Percentiles rank a stretch among this genome's conserved stretches.
These are phyloP conservation scores for Trichoderma sp. DNA, from an alignment of 2,329 filamentous ascomycete species.

Conservation along the genomic window DNA sequence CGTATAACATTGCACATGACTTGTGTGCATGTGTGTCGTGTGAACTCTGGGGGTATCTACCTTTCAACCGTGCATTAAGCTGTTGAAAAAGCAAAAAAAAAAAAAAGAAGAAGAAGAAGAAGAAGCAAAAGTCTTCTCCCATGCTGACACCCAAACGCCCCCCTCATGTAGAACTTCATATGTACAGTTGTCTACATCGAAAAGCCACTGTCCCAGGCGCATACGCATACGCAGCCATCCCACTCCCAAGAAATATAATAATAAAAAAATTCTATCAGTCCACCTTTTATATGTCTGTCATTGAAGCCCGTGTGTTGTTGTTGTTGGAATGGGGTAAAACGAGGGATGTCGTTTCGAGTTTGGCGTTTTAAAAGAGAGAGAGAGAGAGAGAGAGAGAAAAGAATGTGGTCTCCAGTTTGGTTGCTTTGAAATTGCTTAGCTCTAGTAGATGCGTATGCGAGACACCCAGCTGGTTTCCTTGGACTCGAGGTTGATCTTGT, in stretches of 20 bases:
- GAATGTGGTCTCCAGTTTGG: background rate
- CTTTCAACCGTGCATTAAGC: background rate
- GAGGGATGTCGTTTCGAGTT: background rate
- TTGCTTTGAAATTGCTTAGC: background rate
- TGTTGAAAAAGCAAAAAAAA: background rate
- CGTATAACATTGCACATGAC: background rate
- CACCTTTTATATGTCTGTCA: background rate
- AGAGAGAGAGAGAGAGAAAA: too few relatives aligned
- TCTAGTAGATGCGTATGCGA: constrained; percentile 70
- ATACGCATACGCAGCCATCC: background rate
- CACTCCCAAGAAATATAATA: background rate
- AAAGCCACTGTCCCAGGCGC: background rate
- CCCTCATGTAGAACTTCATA: background rate
- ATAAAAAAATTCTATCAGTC: background rate
- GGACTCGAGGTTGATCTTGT: constrained; percentile 85
- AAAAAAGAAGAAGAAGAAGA: too few relatives aligned
- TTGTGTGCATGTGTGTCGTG: background rate
- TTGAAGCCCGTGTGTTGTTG: background rate
- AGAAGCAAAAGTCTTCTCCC: background rate
- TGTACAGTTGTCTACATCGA: background rate
- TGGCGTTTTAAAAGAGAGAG: background rate
- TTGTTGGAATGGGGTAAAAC: background rate
- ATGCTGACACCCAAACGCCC: constrained; percentile 6
- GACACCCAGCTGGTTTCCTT: constrained; percentile 73
- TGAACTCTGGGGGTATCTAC: constrained; percentile 16